These are phyloP conservation scores for Acanthamoeba comandoni DNA, from an alignment of 208 protist species.

Conservation along the genomic window DNA sequence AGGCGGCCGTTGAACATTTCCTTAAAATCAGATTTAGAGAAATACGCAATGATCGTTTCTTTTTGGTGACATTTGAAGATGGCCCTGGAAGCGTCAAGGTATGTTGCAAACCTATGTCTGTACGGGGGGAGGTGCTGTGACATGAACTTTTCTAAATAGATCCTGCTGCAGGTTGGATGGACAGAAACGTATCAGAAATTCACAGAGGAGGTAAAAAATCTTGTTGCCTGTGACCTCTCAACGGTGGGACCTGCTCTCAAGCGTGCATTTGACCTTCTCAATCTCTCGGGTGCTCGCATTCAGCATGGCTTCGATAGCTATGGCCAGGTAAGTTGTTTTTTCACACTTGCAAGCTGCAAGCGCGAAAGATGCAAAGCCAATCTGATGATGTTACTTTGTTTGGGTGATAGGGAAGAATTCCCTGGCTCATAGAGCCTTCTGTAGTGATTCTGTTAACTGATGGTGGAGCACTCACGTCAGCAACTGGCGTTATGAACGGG, in stretches of 20 bases:
- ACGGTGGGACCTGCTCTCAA: conserved; percentile 66
- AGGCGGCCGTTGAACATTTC: conserved; percentile 82
- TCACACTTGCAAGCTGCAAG: not conserved
- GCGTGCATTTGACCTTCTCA: conserved; percentile 79
- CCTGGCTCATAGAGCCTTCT: conserved; percentile 76
- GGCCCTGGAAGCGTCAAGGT: conserved; percentile 31
- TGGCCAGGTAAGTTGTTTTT: conserved; percentile 32
- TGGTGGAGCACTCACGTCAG: conserved; percentile 69
- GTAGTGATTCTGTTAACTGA: conserved; percentile 77
- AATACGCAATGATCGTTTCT: conserved; percentile 80
- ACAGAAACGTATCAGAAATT: conserved; percentile 75
- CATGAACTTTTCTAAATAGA: not conserved
- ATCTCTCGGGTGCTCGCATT: conserved; percentile 61
- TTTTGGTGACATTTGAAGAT: conserved; percentile 82
- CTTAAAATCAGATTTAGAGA: conserved; percentile 79
- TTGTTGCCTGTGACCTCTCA: conserved; percentile 74
- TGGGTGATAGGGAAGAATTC: conserved; percentile 73
- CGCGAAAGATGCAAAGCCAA: not conserved
- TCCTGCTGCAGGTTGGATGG: conserved; percentile 72
- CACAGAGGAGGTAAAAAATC: conserved; percentile 78
- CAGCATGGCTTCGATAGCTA: conserved; percentile 76
- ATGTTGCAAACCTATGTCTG: not conserved
- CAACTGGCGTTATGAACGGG: conserved; percentile 48
- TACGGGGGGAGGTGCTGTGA: not conserved
- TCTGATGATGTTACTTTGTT: not conserved